phyloP scores from a whole-genome alignment of 495 filamentous ascomycete species.

The Podospora pseudoanserina region DNA sequence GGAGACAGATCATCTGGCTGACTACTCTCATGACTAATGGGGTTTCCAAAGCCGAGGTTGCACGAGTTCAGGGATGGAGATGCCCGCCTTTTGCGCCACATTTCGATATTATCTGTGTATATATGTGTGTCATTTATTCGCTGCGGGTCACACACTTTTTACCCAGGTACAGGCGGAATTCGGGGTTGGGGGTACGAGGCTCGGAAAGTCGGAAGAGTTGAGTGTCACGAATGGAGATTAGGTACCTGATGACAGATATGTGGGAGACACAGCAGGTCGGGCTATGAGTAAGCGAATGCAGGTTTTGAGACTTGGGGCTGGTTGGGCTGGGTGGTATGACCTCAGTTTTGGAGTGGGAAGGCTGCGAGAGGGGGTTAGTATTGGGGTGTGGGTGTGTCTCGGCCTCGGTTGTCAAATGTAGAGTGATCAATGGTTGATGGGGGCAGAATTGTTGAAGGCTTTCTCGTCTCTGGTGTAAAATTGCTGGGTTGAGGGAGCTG shows the following conservation, averaged over 20 bases:
- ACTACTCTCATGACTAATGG: not conserved
- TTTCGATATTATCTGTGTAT: not conserved
- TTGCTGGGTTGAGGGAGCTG: not conserved
- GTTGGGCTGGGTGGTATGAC: not conserved
- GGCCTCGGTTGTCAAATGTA: conserved; percentile 4
- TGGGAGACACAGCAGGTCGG: not conserved
- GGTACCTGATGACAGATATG: not conserved
- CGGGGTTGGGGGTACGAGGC: not conserved
- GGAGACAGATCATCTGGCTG: not conserved
- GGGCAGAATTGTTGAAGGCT: not conserved
- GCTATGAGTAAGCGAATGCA: not conserved
- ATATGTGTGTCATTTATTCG: too few relatives aligned
- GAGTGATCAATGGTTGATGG: not conserved
- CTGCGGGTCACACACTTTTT: too few relatives aligned
- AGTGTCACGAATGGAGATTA: not conserved
- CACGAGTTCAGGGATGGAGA: not conserved
- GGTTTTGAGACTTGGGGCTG: not conserved
- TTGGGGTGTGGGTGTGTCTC: not conserved
- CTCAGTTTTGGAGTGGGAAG: not conserved
- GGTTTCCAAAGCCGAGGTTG: not conserved
- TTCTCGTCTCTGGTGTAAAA: not conserved
- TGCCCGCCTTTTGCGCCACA: not conserved
- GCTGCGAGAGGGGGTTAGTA: not conserved
- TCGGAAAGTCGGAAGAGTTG: not conserved
- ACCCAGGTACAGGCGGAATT: not conserved